Evolutionary conservation across 2,329 filamentous ascomycete genomes (phyloP).

Genomic region (Colletotrichum horii): DNA sequence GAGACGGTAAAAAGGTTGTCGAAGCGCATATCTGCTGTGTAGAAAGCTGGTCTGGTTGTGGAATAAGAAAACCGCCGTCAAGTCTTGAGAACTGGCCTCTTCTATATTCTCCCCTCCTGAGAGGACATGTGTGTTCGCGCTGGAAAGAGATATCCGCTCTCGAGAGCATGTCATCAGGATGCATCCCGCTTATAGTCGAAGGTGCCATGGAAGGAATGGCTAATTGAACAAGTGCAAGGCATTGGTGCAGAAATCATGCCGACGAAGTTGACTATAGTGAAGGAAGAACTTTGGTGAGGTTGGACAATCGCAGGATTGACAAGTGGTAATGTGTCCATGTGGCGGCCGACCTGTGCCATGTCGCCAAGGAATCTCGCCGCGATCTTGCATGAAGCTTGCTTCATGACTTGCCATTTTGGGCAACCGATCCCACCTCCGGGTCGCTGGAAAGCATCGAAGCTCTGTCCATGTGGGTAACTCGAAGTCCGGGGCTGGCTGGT

Average conservation of each 20-base stretch:
- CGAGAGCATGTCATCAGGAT: not conserved
- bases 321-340: not conserved
- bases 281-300: not conserved
- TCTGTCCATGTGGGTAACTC: not conserved
- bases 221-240: not conserved
- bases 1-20: not conserved
- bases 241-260: not conserved
- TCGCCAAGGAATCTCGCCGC: not conserved
- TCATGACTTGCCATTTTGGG: not conserved
- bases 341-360: not conserved
- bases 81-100: not conserved
- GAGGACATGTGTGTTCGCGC: not conserved
- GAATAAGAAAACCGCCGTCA: fast-evolving
- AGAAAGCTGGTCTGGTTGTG: not conserved
- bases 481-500: not conserved
- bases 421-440: not conserved
- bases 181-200: not conserved
- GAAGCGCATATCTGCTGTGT: not conserved
- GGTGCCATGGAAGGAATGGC: not conserved
- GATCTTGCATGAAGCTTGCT: not conserved
- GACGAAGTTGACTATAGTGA: not conserved
- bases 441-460: not conserved
- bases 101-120: not conserved
- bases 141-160: not conserved
- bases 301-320: not conserved